Percentiles rank a stretch among this genome's conserved stretches.
Conservation (phyloP, 2,329 filamentous ascomycete species). For the Tolypocladium tropicale region DNA sequence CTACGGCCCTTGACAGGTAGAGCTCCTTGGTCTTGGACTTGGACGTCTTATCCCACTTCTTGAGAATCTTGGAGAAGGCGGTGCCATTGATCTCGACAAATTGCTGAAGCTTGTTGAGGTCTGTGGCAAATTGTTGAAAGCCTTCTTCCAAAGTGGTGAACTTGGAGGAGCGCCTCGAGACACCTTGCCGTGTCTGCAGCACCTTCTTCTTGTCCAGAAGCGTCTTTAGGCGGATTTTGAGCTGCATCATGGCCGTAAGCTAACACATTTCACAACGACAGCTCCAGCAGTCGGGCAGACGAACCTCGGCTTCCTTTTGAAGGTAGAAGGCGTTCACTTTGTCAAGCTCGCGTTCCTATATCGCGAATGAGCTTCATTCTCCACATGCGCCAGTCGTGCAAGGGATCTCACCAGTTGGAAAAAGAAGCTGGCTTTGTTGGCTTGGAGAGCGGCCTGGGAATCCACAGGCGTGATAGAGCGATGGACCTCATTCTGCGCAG, state of each 20-base stretch:
- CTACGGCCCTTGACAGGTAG: constrained; percentile 89
- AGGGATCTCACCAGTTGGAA: constrained; percentile 69
- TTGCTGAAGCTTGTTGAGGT: constrained; percentile 95
- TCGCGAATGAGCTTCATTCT: not conserved
- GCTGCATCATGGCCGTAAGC: constrained; percentile 36
- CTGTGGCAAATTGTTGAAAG: constrained; percentile 92
- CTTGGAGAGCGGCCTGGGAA: constrained; percentile 82
- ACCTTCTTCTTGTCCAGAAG: constrained; percentile 92
- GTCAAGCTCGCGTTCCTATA: constrained; percentile 88
- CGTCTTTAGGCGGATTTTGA: constrained; percentile 86
- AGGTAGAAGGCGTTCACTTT: constrained; percentile 98
- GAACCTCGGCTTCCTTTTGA: constrained; percentile 94
- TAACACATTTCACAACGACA: not conserved
- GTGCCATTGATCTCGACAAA: constrained; percentile 98
- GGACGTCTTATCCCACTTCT: constrained; percentile 99
- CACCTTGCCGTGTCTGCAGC: constrained; percentile 68
- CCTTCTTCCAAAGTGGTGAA: constrained; percentile 94
- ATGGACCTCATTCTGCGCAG: constrained; percentile 58
- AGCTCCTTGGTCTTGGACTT: constrained; percentile 98
- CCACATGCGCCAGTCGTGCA: not conserved
- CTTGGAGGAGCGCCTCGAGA: constrained; percentile 81
- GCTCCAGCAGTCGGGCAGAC: constrained; percentile 14
- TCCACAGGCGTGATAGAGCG: constrained; percentile 44
- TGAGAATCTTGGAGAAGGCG: constrained; percentile 95
- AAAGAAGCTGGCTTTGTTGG: constrained; percentile 98